These are phyloP conservation scores for Neopestalotiopsis rosae DNA, from an alignment of 2,329 filamentous ascomycete species.

Conservation along the genomic window DNA sequence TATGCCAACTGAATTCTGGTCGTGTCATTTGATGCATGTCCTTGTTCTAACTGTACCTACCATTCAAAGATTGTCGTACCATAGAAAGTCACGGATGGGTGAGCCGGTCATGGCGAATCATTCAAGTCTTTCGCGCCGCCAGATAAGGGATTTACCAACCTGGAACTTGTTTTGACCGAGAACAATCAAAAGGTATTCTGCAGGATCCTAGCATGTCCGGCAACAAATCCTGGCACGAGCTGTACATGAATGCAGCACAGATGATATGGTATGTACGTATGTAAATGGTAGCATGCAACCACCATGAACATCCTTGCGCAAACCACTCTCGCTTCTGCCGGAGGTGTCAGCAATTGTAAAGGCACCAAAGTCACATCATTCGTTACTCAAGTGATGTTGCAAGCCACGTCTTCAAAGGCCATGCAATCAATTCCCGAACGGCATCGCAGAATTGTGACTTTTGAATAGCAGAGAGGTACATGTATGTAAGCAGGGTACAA, in stretches of 20 bases:
- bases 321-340: constrained; percentile 9
- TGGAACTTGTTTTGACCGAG: no score
- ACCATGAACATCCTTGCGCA: background rate
- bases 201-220: background rate
- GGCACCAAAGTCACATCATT: constrained; percentile 16
- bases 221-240: background rate
- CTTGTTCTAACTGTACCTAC: no score
- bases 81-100: no score
- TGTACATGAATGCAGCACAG: background rate
- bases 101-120: no score
- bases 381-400: background rate
- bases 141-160: no score
- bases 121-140: no score
- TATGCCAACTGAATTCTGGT: no score
- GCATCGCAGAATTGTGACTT: background rate
- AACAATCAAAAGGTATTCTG: background rate
- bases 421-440: constrained; percentile 1
- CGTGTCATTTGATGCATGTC: no score
- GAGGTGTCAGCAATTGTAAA: background rate
- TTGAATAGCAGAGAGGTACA: no score
- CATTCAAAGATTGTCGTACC: no score
- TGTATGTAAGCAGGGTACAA: no score
- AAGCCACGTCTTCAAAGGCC: constrained; percentile 5
- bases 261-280: background rate
- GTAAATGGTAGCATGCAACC: background rate